Percentiles rank a stretch among this genome's conserved stretches.
Conservation (phyloP, 2,329 filamentous ascomycete genomes). For the Podosphaera fusca region DNA sequence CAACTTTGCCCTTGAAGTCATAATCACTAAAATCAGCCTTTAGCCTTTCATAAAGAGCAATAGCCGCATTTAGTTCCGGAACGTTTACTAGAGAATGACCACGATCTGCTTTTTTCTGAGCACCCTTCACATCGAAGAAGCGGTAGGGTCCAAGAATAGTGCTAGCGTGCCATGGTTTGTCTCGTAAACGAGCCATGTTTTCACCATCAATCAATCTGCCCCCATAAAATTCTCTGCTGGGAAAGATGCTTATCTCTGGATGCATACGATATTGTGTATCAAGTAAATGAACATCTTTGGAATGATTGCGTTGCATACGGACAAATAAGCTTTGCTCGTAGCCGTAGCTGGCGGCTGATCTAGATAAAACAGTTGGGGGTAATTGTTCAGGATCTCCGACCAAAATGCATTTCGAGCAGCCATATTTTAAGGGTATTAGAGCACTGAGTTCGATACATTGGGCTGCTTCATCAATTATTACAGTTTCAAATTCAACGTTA, state of each 20-base stretch:
- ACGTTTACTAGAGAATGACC: conserved; percentile 81
- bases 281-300: conserved; percentile 73
- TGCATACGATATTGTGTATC: conserved; percentile 99
- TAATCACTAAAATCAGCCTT: conserved; percentile 43
- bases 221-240: conserved; percentile 82
- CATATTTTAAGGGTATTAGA: conserved; percentile 90
- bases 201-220: conserved; percentile 63
- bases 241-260: conserved; percentile 81
- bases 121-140: conserved; percentile 88
- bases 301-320: conserved; percentile 86
- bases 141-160: conserved; percentile 72
- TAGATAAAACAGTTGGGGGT: conserved; percentile 84
- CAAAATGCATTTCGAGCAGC: conserved; percentile 85
- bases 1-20: conserved; percentile 63
- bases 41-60: conserved; percentile 65
- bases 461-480: conserved; percentile 93
- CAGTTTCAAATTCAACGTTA: conserved; percentile 92
- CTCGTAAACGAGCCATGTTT: conserved; percentile 55
- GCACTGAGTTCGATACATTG: conserved; percentile 96
- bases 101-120: conserved; percentile 56
- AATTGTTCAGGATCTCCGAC: conserved; percentile 96
- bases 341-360: conserved; percentile 73
- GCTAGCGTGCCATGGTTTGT: conserved; percentile 67
- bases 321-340: conserved; percentile 98
- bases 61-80: conserved; percentile 65